Conservation (phyloP, 768 basidiomycete genomes). For the Mycena filopes region DNA sequence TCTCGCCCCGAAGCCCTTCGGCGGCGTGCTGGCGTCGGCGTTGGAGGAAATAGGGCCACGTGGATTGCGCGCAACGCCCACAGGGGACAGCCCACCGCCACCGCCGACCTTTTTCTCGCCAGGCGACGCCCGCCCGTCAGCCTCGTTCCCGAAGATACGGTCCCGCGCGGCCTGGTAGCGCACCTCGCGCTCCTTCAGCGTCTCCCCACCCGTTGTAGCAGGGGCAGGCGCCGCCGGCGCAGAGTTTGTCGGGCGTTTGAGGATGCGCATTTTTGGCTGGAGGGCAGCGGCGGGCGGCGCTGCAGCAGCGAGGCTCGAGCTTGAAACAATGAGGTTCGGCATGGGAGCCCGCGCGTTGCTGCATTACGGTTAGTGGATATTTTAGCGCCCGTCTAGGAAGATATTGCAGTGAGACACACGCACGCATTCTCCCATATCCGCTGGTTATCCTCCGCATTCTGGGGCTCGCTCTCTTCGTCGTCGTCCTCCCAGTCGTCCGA, state of each 20-base stretch:
- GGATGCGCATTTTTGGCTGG: slow-evolving; percentile 73
- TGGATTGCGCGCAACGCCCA: slow-evolving; percentile 44
- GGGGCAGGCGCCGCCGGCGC: slow-evolving; percentile 39
- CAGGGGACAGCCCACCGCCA: neutral
- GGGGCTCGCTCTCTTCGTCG: slow-evolving; percentile 52
- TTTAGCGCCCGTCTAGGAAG: slow-evolving; percentile 1
- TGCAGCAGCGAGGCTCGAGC: slow-evolving; percentile 49
- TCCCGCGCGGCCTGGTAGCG: slow-evolving; percentile 79
- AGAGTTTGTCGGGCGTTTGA: slow-evolving; percentile 69
- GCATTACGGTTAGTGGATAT: slow-evolving; percentile 11
- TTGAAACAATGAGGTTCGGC: slow-evolving; percentile 67
- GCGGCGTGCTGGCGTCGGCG: neutral
- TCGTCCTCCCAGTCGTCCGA: slow-evolving; percentile 70
- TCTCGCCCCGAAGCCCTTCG: slow-evolving; percentile 15
- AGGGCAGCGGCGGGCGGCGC: slow-evolving; percentile 67
- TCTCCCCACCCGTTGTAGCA: slow-evolving; percentile 40
- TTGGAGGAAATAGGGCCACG: slow-evolving; percentile 39
- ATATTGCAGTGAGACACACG: slow-evolving; percentile 40
- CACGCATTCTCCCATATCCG: slow-evolving; percentile 80
- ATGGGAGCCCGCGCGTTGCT: slow-evolving; percentile 73
- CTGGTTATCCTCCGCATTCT: slow-evolving; percentile 50
- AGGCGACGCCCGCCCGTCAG: neutral
- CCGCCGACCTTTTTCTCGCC: slow-evolving; percentile 8
- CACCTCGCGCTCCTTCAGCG: slow-evolving; percentile 74
- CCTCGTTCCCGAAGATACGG: slow-evolving; percentile 68